These are phyloP conservation scores for Botrytis sinoallii DNA, from an alignment of 2,329 filamentous ascomycete species.

Conservation along the genomic window DNA sequence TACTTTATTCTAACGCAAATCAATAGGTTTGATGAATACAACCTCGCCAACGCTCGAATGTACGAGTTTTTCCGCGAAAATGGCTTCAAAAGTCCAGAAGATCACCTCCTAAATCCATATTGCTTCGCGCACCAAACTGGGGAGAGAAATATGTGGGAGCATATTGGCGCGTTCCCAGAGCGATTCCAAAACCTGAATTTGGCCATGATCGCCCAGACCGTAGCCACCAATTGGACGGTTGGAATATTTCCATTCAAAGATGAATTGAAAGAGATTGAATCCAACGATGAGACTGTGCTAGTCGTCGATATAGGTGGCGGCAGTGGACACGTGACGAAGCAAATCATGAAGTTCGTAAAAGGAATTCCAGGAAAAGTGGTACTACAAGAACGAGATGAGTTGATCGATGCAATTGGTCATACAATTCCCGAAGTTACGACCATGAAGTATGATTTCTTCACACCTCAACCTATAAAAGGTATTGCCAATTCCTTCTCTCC, in stretches of 20 bases:
- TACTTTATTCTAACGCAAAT: neutral
- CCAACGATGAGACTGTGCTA: conserved; percentile 31
- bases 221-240: conserved; percentile 19
- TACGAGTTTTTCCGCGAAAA: conserved; percentile 29
- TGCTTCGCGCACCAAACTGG: conserved; percentile 31
- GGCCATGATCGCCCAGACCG: conserved; percentile 31
- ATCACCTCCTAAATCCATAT: conserved; percentile 32
- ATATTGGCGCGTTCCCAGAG: conserved; percentile 30
- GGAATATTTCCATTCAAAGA: conserved; percentile 31
- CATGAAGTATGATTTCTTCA: conserved; percentile 36
- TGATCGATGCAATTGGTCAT: conserved; percentile 28
- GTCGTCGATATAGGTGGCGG: conserved; percentile 45
- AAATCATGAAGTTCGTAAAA: conserved; percentile 38
- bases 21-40: conserved; percentile 30
- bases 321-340: conserved; percentile 41
- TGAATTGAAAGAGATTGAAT: conserved; percentile 24
- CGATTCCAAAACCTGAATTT: conserved; percentile 34
- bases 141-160: conserved; percentile 33
- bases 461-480: conserved; percentile 34
- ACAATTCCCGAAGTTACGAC: conserved; percentile 36
- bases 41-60: conserved; percentile 24
- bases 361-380: conserved; percentile 39
- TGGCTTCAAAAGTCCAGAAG: conserved; percentile 28
- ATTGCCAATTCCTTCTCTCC: neutral
- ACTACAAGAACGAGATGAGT: conserved; percentile 42